Evolutionary conservation across 192 early-diverging fungal species (phyloP).

Genomic region (Coemansia sp.): DNA sequence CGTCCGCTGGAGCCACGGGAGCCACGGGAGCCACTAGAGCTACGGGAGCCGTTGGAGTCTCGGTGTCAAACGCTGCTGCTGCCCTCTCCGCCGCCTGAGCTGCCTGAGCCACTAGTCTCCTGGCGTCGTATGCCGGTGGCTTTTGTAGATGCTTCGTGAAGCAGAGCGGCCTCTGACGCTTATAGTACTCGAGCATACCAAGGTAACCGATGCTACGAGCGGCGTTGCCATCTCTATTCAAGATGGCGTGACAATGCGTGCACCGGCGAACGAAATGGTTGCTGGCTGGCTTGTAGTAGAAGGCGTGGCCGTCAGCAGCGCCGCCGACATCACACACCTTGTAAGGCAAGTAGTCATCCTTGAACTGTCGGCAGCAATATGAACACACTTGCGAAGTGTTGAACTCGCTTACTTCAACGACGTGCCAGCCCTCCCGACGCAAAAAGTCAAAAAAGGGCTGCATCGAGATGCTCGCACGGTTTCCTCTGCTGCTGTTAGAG

Average conservation of each 20-base stretch:
- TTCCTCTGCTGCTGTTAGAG: not conserved
- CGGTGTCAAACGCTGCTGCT: not conserved
- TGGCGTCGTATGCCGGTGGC: not conserved
- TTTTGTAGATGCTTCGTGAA: not conserved
- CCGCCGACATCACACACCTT: not conserved
- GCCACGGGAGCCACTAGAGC: too few relatives aligned
- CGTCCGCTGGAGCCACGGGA: too few relatives aligned
- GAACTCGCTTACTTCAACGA: not conserved
- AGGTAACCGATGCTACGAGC: not conserved
- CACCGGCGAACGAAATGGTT: not conserved
- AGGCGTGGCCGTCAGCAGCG: not conserved
- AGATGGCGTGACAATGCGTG: not conserved
- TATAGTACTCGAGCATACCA: not conserved
- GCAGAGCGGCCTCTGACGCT: not conserved
- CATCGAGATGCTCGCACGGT: not conserved
- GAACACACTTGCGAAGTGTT: not conserved
- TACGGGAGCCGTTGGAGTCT: too few relatives aligned
- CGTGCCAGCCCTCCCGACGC: not conserved
- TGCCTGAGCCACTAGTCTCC: not conserved
- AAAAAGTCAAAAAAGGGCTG: not conserved
- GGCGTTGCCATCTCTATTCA: not conserved
- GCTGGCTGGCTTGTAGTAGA: not conserved
- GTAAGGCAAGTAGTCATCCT: not conserved
- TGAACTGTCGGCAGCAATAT: not conserved
- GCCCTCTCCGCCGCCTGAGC: not conserved